Conservation (phyloP, 1,284 basidiomycete genomes). For the Coniferiporia weirii region DNA sequence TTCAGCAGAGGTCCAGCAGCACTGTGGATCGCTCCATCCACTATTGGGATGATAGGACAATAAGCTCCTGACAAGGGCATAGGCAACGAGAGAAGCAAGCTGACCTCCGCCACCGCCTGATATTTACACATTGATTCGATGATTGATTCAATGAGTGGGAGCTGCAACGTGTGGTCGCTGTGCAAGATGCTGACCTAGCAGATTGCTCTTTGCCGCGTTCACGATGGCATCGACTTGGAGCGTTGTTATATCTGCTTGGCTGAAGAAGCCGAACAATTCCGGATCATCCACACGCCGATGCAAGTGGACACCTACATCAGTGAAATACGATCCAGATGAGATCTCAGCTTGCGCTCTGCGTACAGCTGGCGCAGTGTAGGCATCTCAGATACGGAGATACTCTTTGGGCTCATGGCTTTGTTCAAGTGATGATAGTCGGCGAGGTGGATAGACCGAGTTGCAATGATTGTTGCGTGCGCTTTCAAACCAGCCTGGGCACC, state of each 20-base stretch:
- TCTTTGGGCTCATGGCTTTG: neutral
- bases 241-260: constrained; percentile 60
- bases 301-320: neutral
- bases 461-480: too few relatives aligned
- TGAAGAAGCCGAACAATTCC: neutral
- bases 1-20: constrained; percentile 76
- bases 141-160: neutral
- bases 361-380: constrained; percentile 1
- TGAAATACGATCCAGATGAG: constrained; percentile 1
- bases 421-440: too few relatives aligned
- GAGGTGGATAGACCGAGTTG: too few relatives aligned
- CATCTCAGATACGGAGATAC: neutral
- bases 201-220: constrained; percentile 78
- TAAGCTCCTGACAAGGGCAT: neutral
- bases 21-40: constrained; percentile 82
- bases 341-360: neutral
- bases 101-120: constrained; percentile 62
- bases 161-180: neutral
- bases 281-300: neutral
- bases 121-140: constrained; percentile 21
- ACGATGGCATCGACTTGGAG: constrained; percentile 75
- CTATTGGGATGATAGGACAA: constrained; percentile 31
- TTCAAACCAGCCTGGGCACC: too few relatives aligned
- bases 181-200: constrained; percentile 53
- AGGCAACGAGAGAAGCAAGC: constrained; percentile 1